These are phyloP conservation scores for Paramecium tetraurelia DNA, from an alignment of 73 alveolate genomes.

Conservation along the genomic window DNA sequence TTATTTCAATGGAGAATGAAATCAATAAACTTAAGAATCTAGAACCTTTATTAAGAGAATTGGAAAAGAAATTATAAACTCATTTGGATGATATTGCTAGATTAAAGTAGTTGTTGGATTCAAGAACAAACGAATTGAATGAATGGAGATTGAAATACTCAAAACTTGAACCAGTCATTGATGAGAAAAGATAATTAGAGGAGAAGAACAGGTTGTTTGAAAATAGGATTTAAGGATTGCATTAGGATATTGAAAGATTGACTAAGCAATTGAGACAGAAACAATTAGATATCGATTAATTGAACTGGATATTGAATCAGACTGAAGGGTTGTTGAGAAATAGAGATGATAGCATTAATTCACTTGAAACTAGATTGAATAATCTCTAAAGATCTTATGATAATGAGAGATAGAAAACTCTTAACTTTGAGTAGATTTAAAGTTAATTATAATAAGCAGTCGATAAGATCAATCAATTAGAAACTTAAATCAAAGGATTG, in stretches of 20 bases:
- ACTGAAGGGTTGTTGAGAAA: background rate
- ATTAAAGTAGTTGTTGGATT: background rate
- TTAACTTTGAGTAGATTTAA: background rate
- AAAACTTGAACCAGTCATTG: background rate
- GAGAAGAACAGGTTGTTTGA: slow-evolving; percentile 11
- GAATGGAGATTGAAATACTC: slow-evolving; percentile 33
- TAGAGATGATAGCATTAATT: background rate
- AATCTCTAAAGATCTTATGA: background rate
- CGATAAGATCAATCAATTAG: slow-evolving; percentile 4
- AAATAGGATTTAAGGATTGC: background rate
- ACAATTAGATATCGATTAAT: background rate
- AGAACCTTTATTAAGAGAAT: slow-evolving; percentile 3
- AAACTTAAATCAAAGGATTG: background rate
- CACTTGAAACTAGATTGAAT: background rate
- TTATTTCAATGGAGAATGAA: slow-evolving; percentile 1
- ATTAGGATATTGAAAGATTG: background rate
- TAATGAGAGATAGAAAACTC: background rate
- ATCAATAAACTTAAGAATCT: background rate
- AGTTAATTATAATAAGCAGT: background rate
- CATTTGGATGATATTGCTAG: background rate
- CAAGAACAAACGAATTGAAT: slow-evolving; percentile 33
- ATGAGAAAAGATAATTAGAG: background rate
- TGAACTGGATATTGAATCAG: background rate
- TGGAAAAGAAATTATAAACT: background rate
- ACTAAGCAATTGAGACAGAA: background rate